A percentile compares a stretch with the other conserved stretches of the same genome.
These are phyloP conservation scores for Gigaspora rosea DNA, from an alignment of 192 early-diverging fungal species.

Conservation along the genomic window DNA sequence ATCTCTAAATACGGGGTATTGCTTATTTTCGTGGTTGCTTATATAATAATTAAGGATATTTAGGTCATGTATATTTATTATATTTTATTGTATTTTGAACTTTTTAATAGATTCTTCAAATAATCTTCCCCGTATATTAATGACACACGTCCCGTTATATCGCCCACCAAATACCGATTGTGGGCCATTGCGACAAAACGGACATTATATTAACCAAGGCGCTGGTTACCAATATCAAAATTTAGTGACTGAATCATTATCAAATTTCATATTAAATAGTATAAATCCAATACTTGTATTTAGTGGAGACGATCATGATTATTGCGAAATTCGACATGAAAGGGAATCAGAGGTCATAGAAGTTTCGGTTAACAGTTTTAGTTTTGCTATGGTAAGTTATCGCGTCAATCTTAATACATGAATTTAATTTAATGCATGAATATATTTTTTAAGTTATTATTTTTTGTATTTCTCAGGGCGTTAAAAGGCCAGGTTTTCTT, in stretches of 20 bases:
- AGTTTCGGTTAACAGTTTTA: slow-evolving; percentile 63
- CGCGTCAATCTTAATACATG: slow-evolving; percentile 3
- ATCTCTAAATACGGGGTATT: too few relatives aligned
- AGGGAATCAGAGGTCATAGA: slow-evolving; percentile 36
- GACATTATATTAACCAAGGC: slow-evolving; percentile 54
- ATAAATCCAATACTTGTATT: slow-evolving; percentile 73
- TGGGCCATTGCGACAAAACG: slow-evolving; percentile 63
- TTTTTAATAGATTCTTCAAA: slow-evolving; percentile 15
- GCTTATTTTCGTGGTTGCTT: too few relatives aligned
- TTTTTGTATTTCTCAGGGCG: slow-evolving; percentile 58
- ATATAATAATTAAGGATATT: background rate
- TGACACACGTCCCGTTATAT: slow-evolving; percentile 87
- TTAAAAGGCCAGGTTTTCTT: slow-evolving; percentile 54
- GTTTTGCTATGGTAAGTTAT: slow-evolving; percentile 56
- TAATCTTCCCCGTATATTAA: slow-evolving; percentile 60
- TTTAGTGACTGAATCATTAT: slow-evolving; percentile 62
- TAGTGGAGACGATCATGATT: slow-evolving; percentile 95
- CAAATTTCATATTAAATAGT: slow-evolving; percentile 55
- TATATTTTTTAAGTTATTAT: background rate
- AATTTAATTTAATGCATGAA: slow-evolving; percentile 13
- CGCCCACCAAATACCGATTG: slow-evolving; percentile 65
- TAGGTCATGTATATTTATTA: background rate
- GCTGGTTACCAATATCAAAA: slow-evolving; percentile 90
- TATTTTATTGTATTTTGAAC: too few relatives aligned
- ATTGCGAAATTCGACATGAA: slow-evolving; percentile 67